These are phyloP conservation scores for Raphanus hybrid DNA, from an alignment of 441 rosid genomes.

Conservation along the genomic window DNA sequence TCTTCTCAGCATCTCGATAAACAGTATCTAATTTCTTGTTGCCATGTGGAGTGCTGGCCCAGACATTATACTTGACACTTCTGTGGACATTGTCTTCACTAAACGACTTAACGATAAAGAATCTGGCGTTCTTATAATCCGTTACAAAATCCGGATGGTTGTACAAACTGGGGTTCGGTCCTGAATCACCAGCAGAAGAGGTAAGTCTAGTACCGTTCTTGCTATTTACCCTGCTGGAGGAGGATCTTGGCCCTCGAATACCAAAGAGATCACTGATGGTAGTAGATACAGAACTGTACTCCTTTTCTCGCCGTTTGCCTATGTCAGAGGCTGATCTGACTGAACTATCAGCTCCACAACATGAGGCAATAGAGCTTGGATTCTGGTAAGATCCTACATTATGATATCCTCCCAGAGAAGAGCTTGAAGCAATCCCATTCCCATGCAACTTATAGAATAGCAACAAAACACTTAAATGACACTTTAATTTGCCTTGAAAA, in stretches of 20 bases:
- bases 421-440: slow-evolving; percentile 53
- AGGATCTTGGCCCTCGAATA: slow-evolving; percentile 86
- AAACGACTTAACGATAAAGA: slow-evolving; percentile 77
- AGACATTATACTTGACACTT: slow-evolving; percentile 75
- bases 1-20: slow-evolving; percentile 66
- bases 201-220: slow-evolving; percentile 49
- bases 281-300: slow-evolving; percentile 50
- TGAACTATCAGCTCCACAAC: slow-evolving; percentile 55
- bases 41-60: slow-evolving; percentile 92
- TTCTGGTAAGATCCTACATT: slow-evolving; percentile 44
- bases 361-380: slow-evolving; percentile 47
- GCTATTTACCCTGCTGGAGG: slow-evolving; percentile 55
- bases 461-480: not conserved
- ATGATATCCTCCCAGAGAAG: slow-evolving; percentile 48
- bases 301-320: slow-evolving; percentile 67
- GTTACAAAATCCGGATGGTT: slow-evolving; percentile 60
- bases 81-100: slow-evolving; percentile 89
- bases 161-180: slow-evolving; percentile 47
- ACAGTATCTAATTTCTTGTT: slow-evolving; percentile 76
- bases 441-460: slow-evolving; percentile 47
- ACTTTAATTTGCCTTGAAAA: too few relatives aligned
- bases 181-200: slow-evolving; percentile 50
- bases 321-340: slow-evolving; percentile 51
- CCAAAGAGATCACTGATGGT: slow-evolving; percentile 56
- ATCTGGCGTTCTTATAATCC: slow-evolving; percentile 64